Evolutionary conservation across 2,329 filamentous ascomycete species (phyloP), one percentile per base, ranked within the genome.

Genomic region (Hypoxylon sp.): DNA sequence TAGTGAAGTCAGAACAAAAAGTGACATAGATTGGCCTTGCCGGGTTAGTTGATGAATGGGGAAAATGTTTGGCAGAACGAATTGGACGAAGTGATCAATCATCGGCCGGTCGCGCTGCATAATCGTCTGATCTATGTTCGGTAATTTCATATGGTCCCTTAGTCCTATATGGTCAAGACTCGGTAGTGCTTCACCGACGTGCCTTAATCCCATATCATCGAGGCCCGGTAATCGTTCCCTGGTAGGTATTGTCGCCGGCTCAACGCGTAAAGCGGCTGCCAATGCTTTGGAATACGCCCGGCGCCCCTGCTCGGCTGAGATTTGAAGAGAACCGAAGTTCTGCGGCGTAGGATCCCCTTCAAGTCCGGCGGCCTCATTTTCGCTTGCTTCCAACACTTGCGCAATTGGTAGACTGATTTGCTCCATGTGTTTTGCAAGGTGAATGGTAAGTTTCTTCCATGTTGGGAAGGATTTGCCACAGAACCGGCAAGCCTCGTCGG

Each of bases 401-500:
- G 34, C 2, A 14, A 53, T 43, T 29, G 51, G 34, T 14, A 53
- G 23, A 19, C 19, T 41, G 25, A 43, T 53, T 3, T 19, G 21
- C 25, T 53, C 51, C 51, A 53, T 41, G n/a, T 53, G 51, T 25
- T 29, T 43, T 39, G 51, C 34, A 8, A 53, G 23, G 14, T 53
- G 51, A 43, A 23, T 1, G 11, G 21, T 27, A 19, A 27, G 34
- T 29, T 30, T 23, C 14, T 7, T 43, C 51, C 51, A 53, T 14
- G 51, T 14, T 27, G 19, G 14, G 30, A 53, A 53, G 14, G 6
- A 27, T 19, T 27, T 29, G 19, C 34, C 14, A 34, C 51, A 53
- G 8, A 53, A 53, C 12, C 19, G 23, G n/a, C 51, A 53, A 19
- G 34, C 14, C 9, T 53, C 46, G 5, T 27, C 30, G 30, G 11